Evolutionary conservation across 2,329 filamentous ascomycete species (phyloP).

Genomic region (Colletotrichum sp.): DNA sequence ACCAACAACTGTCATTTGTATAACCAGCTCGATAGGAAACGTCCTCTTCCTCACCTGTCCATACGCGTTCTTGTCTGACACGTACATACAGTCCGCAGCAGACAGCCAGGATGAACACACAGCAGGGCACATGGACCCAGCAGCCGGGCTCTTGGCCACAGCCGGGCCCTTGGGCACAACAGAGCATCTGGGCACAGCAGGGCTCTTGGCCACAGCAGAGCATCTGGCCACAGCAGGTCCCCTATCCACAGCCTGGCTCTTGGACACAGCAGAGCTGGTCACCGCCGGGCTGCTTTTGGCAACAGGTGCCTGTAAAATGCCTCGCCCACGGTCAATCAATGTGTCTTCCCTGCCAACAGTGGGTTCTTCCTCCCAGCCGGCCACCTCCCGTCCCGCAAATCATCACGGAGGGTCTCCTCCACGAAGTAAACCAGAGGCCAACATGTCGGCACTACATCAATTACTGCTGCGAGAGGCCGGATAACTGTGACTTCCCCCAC

Average conservation of each 20-base stretch:
- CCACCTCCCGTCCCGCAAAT: background rate
- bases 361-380: no score
- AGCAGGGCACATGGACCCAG: background rate
- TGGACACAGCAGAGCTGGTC: no score
- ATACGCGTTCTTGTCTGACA: background rate
- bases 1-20: background rate
- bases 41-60: background rate
- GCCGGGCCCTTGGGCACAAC: background rate
- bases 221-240: no score
- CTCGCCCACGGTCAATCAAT: no score
- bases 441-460: background rate
- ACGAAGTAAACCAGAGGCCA: background rate
- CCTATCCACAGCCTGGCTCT: no score
- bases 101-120: background rate
- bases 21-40: background rate
- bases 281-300: no score
- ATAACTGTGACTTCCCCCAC: background rate
- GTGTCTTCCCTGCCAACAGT: no score
- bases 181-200: background rate
- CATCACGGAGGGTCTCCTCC: background rate
- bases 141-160: background rate
- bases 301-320: no score
- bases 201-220: background rate
- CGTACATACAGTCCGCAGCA: background rate
- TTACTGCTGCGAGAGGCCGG: background rate